phyloP scores from a whole-genome alignment of 768 basidiomycete species.

The Pleurotus giganteus region DNA sequence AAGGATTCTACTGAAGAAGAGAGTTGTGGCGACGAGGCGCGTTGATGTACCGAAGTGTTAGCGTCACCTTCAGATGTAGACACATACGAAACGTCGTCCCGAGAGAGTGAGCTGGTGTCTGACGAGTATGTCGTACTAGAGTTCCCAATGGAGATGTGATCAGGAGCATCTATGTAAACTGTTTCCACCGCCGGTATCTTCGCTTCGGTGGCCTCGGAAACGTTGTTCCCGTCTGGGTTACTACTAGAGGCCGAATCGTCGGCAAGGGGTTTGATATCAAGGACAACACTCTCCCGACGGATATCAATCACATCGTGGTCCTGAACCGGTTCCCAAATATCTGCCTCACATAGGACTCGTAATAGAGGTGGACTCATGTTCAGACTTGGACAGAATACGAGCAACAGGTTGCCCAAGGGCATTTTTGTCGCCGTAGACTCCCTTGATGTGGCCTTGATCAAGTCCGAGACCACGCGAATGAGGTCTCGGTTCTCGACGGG shows the following conservation, averaged over 20 bases:
- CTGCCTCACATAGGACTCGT: conserved; percentile 69
- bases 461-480: conserved; percentile 75
- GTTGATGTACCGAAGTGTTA: conserved; percentile 15
- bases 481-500: conserved; percentile 83
- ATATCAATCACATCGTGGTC: conserved; percentile 30
- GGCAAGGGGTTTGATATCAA: conserved; percentile 25
- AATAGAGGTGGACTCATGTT: conserved; percentile 75
- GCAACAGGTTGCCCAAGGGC: conserved; percentile 84
- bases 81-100: conserved; percentile 12
- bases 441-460: conserved; percentile 74
- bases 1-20: conserved; percentile 63
- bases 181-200: conserved; percentile 23
- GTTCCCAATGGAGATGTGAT: conserved; percentile 4
- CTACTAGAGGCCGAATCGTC: conserved; percentile 1
- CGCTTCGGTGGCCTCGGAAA: background rate
- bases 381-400: conserved; percentile 87
- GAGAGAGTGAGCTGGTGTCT: conserved; percentile 7
- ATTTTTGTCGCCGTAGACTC: conserved; percentile 80
- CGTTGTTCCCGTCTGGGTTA: background rate
- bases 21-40: conserved; percentile 43
- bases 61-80: conserved; percentile 31
- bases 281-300: conserved; percentile 20
- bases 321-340: conserved; percentile 55
- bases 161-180: conserved; percentile 31
- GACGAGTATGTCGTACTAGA: conserved; percentile 2